Percentiles rank a stretch among this genome's conserved stretches.
These are phyloP conservation scores for Plasmodium coatneyi DNA, from an alignment of 169 alveolate genomes.

Conservation along the genomic window DNA sequence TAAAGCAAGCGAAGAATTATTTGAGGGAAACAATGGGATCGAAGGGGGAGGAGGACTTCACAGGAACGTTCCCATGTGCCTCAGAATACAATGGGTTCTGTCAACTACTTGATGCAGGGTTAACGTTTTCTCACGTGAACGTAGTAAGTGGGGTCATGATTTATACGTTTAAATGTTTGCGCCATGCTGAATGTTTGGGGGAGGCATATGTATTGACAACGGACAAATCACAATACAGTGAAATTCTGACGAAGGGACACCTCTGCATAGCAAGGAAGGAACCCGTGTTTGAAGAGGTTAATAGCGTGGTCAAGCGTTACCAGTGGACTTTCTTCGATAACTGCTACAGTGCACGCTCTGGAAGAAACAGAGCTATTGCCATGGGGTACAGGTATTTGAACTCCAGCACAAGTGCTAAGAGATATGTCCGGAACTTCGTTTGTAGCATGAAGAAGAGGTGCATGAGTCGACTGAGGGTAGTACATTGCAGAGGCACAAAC, in stretches of 20 bases:
- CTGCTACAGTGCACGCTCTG: slow-evolving; percentile 16
- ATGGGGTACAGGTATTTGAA: slow-evolving; percentile 54
- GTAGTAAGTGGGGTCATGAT: background rate
- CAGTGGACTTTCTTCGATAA: slow-evolving; percentile 13
- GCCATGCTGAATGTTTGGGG: slow-evolving; percentile 14
- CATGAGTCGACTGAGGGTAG: slow-evolving; percentile 27
- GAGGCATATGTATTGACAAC: background rate
- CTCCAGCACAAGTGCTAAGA: slow-evolving; percentile 19
- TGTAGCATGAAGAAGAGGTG: slow-evolving; percentile 23
- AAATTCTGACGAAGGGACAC: slow-evolving; percentile 3
- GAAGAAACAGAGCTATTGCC: slow-evolving; percentile 9
- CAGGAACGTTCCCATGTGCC: background rate
- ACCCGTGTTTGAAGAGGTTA: background rate
- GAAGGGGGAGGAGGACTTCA: background rate
- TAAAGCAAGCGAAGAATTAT: background rate
- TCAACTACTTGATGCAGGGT: background rate
- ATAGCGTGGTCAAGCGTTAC: background rate
- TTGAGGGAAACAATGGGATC: background rate
- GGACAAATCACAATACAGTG: background rate
- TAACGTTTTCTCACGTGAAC: background rate
- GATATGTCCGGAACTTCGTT: slow-evolving; percentile 47
- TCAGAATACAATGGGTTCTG: slow-evolving; percentile 1
- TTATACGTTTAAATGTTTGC: background rate
- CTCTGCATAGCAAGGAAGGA: slow-evolving; percentile 19
- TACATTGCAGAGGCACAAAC: background rate